Percentiles rank a stretch among this genome's conserved stretches.
phyloP scores from a whole-genome alignment of 129 eudicot species.

The Glebionis coronaria region DNA sequence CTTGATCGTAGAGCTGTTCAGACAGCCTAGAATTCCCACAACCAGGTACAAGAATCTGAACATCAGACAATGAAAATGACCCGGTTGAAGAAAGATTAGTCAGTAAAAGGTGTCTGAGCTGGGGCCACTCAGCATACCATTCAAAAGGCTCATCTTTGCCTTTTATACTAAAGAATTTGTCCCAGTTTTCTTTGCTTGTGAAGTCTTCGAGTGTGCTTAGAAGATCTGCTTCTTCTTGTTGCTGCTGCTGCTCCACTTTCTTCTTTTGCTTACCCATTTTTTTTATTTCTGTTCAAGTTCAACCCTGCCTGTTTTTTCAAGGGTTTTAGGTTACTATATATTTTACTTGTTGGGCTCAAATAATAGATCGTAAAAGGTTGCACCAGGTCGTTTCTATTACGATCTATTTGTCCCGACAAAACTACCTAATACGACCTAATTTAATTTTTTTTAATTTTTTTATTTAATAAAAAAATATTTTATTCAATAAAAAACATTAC shows the following conservation, averaged over 20 bases:
- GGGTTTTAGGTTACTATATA: neutral
- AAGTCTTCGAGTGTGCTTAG: conserved; percentile 66
- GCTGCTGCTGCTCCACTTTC: conserved; percentile 8
- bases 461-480: too few species aligned
- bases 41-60: conserved; percentile 71
- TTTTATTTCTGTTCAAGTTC: neutral
- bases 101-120: conserved; percentile 52
- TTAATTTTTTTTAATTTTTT: too few species aligned
- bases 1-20: conserved; percentile 70
- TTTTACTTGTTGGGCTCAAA: too few species aligned
- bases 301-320: neutral
- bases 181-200: conserved; percentile 88
- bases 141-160: conserved; percentile 67
- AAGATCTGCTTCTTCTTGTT: conserved; percentile 32
- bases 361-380: too few species aligned
- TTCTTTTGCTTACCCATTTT: conserved; percentile 31
- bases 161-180: conserved; percentile 63
- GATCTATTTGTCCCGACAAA: too few species aligned
- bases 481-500: too few species aligned
- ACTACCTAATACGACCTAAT: too few species aligned
- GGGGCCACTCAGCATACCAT: conserved; percentile 97
- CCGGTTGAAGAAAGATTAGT: conserved; percentile 30
- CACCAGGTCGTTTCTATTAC: too few species aligned
- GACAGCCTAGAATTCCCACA: conserved; percentile 88
- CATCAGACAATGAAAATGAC: conserved; percentile 6